Evolutionary conservation across 768 basidiomycete genomes (phyloP).

Genomic region (Sporobolomyces roseus): DNA sequence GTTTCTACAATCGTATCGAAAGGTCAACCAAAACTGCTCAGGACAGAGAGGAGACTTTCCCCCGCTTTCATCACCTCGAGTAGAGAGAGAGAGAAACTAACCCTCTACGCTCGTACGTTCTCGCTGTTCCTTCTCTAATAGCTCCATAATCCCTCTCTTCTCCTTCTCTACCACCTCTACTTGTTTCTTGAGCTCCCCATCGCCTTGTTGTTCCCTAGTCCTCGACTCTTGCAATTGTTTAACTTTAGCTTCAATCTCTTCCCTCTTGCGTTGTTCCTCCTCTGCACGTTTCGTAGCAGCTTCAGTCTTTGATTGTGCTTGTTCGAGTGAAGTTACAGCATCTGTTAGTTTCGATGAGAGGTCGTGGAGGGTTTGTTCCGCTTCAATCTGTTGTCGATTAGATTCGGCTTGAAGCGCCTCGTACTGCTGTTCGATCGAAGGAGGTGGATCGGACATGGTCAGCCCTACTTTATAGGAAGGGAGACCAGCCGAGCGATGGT

Average conservation of each 20-base stretch:
- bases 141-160: constrained; percentile 79
- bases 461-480: background rate
- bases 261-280: constrained; percentile 7
- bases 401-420: constrained; percentile 19
- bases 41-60: constrained; percentile 13
- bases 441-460: constrained; percentile 10
- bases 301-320: background rate
- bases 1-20: constrained; percentile 44
- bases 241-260: background rate
- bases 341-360: constrained; percentile 4
- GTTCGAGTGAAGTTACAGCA: background rate
- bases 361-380: constrained; percentile 39
- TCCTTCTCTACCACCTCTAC: constrained; percentile 66
- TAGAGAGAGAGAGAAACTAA: constrained; percentile 48
- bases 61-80: constrained; percentile 24
- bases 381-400: constrained; percentile 27
- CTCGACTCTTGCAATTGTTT: background rate
- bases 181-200: constrained; percentile 83
- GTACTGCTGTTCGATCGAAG: constrained; percentile 19
- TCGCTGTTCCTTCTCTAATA: constrained; percentile 76
- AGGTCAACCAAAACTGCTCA: constrained; percentile 38
- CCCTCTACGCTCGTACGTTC: constrained; percentile 71
- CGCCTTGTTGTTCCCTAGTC: constrained; percentile 49
- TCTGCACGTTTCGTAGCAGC: background rate
- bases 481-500: constrained; percentile 13